Evolutionary conservation across 192 early-diverging fungal genomes (phyloP).

Genomic region (Rhizophagus prolifer): DNA sequence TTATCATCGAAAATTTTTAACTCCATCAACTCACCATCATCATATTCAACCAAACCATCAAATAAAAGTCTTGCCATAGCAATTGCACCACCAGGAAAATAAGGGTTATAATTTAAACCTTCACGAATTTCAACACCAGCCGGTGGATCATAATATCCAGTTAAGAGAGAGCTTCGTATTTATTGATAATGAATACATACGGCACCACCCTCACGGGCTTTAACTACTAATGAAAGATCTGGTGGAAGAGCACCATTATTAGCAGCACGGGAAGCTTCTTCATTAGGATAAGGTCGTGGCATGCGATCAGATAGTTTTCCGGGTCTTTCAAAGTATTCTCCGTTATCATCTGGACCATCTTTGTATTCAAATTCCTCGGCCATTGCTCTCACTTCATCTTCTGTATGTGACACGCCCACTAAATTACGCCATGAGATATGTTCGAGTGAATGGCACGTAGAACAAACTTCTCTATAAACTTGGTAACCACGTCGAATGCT

Average conservation of each 20-base stretch:
- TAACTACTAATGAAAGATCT: slow-evolving; percentile 91
- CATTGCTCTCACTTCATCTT: slow-evolving; percentile 91
- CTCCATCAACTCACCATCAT: slow-evolving; percentile 62
- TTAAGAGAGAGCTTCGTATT: slow-evolving; percentile 76
- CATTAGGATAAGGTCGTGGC: slow-evolving; percentile 91
- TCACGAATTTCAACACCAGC: slow-evolving; percentile 91
- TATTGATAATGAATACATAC: slow-evolving; percentile 40
- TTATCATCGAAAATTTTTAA: background rate
- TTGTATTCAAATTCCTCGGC: slow-evolving; percentile 88
- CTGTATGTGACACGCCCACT: slow-evolving; percentile 90
- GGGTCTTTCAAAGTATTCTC: slow-evolving; percentile 90
- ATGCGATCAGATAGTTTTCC: slow-evolving; percentile 93
- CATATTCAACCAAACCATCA: slow-evolving; percentile 94
- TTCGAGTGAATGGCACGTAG: slow-evolving; percentile 95
- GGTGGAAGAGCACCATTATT: slow-evolving; percentile 96
- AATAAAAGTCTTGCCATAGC: slow-evolving; percentile 92
- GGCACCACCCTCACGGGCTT: slow-evolving; percentile 92
- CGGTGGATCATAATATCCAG: slow-evolving; percentile 92
- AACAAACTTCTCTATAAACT: slow-evolving; percentile 98
- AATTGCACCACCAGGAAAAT: slow-evolving; percentile 98
- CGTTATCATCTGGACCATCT: slow-evolving; percentile 91
- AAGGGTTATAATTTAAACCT: slow-evolving; percentile 98
- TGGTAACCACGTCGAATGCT: slow-evolving; percentile 98
- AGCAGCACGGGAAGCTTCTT: slow-evolving; percentile 93
- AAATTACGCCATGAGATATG: slow-evolving; percentile 94